Base-by-base conservation (phyloP, 805 yeast species). In the Jamesozyma gamospora region DNA sequence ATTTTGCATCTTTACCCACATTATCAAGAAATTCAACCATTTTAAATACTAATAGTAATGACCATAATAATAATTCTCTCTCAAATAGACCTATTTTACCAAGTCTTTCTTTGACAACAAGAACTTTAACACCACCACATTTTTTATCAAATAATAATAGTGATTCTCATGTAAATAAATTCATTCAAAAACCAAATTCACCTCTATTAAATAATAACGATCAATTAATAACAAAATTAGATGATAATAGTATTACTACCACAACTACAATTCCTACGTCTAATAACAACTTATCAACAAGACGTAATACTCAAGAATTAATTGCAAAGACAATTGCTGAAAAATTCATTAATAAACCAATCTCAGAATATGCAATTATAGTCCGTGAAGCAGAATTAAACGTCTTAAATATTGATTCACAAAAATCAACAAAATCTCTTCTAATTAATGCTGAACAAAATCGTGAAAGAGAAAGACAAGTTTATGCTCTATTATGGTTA, bases 401-500 rank as follows among this genome's bases (percentile, higher is more conserved):
- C 3, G 55, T 52, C 19, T 39, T 54, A n/a, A 52, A 54, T 34
- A 50, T 55, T 52, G 56, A 57, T 33, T 46, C 62, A 2, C 46
- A 58, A 25, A 45, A 53, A 8, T 53, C 54, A 24, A 42, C 57
- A 15, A 53, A 56, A 44, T 46, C 62, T 11, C 45, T 53, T 13
- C 46, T 53, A 24, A 60, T 50, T 38, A 40, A 46, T 41, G 56
- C 56, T 40, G 65, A 65, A 45, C 62, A 56, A 36, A 52, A 49
- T 25, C 67, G 66, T 35, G 85, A 80, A 49, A 66, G 75, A 41
- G 81, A 76, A 51, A 70, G 79, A 39, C 96, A 85, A 57, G 66
- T 83, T 1, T 83, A 84, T 58, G 95, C 88, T 11, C 72, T 85
- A 74, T 74, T 82, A 3, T 84, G 94, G 83, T 65, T 87, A 32